Percentiles rank a stretch among this genome's conserved stretches.
Evolutionary conservation across 2,329 filamentous ascomycete species (phyloP).

Genomic region (Lithohypha guttulata): DNA sequence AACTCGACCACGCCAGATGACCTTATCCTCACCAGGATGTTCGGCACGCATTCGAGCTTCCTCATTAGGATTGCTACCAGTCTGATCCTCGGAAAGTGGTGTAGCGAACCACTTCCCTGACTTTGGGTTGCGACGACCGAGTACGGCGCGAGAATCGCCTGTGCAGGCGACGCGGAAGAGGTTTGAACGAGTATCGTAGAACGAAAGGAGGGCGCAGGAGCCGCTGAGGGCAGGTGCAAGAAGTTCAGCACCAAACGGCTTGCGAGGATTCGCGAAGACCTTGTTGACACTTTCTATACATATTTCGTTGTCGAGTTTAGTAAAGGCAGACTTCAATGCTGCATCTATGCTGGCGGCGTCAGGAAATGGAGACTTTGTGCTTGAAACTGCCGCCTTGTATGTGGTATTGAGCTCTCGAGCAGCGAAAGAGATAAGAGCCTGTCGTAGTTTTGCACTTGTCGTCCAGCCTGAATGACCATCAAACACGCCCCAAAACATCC

Average conservation of each 20-base stretch:
- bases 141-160: constrained; percentile 87
- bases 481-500: constrained; percentile 99
- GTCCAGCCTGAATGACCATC: constrained; percentile 98
- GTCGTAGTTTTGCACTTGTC: constrained; percentile 87
- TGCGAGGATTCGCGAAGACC: constrained; percentile 78
- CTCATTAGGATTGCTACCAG: constrained; percentile 78
- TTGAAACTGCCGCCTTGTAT: constrained; percentile 59
- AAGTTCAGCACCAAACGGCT: constrained; percentile 80
- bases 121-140: constrained; percentile 60
- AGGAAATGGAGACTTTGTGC: constrained; percentile 51
- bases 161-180: constrained; percentile 89
- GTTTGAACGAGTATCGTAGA: constrained; percentile 83
- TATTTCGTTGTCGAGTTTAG: constrained; percentile 83
- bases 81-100: constrained; percentile 84
- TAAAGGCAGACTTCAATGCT: constrained; percentile 88
- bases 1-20: constrained; percentile 79
- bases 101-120: constrained; percentile 90
- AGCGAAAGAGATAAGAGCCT: constrained; percentile 84
- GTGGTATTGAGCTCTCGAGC: constrained; percentile 86
- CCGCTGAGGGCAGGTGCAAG: constrained; percentile 88
- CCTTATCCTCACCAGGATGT: constrained; percentile 73
- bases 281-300: constrained; percentile 86
- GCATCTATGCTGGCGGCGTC: constrained; percentile 70
- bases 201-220: constrained; percentile 92
- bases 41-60: constrained; percentile 69